A percentile compares a stretch with the other conserved stretches of the same genome.
These are phyloP conservation scores for Dichotomocladium elegans DNA, from an alignment of 371 early-diverging fungal species.

Conservation along the genomic window DNA sequence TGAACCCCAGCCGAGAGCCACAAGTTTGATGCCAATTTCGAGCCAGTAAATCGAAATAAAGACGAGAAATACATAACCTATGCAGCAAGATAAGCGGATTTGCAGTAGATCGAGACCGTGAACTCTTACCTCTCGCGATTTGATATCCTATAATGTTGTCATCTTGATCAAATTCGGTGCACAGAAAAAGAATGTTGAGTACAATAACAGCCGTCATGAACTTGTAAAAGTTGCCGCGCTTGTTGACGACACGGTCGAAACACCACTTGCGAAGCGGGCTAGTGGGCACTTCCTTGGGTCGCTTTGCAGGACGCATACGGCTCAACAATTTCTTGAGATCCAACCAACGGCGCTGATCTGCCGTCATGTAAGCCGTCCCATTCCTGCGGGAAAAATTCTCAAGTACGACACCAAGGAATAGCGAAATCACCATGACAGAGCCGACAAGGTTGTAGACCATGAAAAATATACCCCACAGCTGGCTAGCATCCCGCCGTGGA, in stretches of 20 bases:
- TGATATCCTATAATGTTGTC: not conserved
- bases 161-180: slow-evolving; percentile 39
- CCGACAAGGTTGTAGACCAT: slow-evolving; percentile 63
- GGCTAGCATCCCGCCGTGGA: slow-evolving; percentile 44
- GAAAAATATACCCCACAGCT: slow-evolving; percentile 57
- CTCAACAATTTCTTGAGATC: slow-evolving; percentile 63
- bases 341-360: slow-evolving; percentile 67
- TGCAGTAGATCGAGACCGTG: not conserved
- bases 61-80: not conserved
- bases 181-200: slow-evolving; percentile 50
- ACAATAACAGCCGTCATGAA: slow-evolving; percentile 45
- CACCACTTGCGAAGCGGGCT: slow-evolving; percentile 34
- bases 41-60: slow-evolving; percentile 29
- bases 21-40: slow-evolving; percentile 49
- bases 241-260: slow-evolving; percentile 44
- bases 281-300: slow-evolving; percentile 35
- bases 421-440: slow-evolving; percentile 57
- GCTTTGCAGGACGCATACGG: slow-evolving; percentile 55
- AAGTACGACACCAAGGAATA: slow-evolving; percentile 69
- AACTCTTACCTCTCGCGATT: slow-evolving; percentile 1
- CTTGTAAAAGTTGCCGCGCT: slow-evolving; percentile 48
- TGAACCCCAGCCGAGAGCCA: slow-evolving; percentile 54
- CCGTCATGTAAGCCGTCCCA: slow-evolving; percentile 62
- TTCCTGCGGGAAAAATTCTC: slow-evolving; percentile 61
- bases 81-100: slow-evolving; percentile 17